phyloP scores from a whole-genome alignment of 257 asterid species.

The Anisodus tanguticus region DNA sequence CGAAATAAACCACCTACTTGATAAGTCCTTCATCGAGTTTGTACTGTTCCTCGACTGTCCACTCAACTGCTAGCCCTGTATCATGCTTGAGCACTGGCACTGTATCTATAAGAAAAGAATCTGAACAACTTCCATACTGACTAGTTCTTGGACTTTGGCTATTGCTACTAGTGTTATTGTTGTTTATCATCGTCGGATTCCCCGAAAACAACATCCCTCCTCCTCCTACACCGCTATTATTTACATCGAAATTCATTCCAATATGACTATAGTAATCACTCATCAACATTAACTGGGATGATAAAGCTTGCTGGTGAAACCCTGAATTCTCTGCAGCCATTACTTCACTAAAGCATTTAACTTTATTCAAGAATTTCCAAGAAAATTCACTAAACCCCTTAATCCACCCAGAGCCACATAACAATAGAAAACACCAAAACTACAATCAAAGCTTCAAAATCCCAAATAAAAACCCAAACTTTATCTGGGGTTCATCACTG shows the following conservation, averaged over 20 bases:
- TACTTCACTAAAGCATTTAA: conserved; percentile 25
- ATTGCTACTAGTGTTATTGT: conserved; percentile 23
- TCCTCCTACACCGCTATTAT: conserved; percentile 37
- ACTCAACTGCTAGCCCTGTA: conserved; percentile 74
- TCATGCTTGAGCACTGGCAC: conserved; percentile 82
- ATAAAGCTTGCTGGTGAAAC: conserved; percentile 53
- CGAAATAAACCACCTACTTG: conserved; percentile 76
- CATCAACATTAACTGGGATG: conserved; percentile 53
- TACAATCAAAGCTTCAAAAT: not conserved
- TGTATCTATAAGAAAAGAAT: conserved; percentile 60
- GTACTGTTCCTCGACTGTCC: conserved; percentile 79
- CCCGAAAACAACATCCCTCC: conserved; percentile 58
- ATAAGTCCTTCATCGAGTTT: conserved; percentile 82
- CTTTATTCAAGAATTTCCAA: conserved; percentile 3
- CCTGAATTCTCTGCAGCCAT: conserved; percentile 73
- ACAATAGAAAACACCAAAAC: not conserved
- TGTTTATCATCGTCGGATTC: conserved; percentile 30
- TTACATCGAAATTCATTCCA: conserved; percentile 44
- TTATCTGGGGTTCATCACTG: not conserved
- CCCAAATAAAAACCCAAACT: not conserved
- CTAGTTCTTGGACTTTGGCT: conserved; percentile 39
- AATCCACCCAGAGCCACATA: conserved; percentile 20
- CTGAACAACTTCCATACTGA: conserved; percentile 45
- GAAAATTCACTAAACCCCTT: not conserved
- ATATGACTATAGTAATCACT: conserved; percentile 47